phyloP scores from a whole-genome alignment of 305 asterid genomes.

The Fraxinus velutina region DNA sequence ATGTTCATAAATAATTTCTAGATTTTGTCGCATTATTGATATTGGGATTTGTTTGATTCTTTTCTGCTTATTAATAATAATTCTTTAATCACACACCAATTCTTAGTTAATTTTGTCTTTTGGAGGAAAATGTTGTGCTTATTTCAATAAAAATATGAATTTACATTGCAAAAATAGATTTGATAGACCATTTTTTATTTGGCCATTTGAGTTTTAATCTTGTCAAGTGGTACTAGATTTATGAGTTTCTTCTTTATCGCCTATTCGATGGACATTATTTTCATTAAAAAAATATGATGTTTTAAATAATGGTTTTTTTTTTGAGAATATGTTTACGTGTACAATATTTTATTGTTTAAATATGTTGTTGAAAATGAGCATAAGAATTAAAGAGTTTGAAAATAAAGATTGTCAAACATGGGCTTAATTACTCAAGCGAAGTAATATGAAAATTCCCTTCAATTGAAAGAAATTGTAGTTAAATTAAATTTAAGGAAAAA shows the following conservation, averaged over 20 bases:
- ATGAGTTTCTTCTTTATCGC: neutral
- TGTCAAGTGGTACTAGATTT: neutral
- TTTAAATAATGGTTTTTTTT: too few species aligned
- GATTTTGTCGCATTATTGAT: slow-evolving; percentile 8
- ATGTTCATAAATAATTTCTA: neutral
- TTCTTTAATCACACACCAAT: neutral
- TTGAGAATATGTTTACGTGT: too few species aligned
- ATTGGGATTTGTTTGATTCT: slow-evolving; percentile 31
- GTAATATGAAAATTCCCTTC: neutral
- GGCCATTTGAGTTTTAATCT: neutral
- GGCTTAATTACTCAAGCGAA: too few species aligned
- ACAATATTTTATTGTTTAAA: too few species aligned
- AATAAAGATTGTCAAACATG: too few species aligned
- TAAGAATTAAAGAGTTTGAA: too few species aligned
- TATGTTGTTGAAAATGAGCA: too few species aligned
- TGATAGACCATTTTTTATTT: neutral
- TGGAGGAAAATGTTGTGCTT: neutral
- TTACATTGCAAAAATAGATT: neutral
- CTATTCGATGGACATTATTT: too few species aligned
- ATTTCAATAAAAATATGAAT: neutral
- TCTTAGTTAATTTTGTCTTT: neutral
- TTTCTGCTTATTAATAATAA: slow-evolving; percentile 10
- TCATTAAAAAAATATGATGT: too few species aligned
- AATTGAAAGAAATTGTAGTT: too few species aligned
- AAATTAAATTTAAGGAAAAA: too few species aligned